Evolutionary conservation across 371 early-diverging fungal species (phyloP).

Genomic region (Mortierella sp.): DNA sequence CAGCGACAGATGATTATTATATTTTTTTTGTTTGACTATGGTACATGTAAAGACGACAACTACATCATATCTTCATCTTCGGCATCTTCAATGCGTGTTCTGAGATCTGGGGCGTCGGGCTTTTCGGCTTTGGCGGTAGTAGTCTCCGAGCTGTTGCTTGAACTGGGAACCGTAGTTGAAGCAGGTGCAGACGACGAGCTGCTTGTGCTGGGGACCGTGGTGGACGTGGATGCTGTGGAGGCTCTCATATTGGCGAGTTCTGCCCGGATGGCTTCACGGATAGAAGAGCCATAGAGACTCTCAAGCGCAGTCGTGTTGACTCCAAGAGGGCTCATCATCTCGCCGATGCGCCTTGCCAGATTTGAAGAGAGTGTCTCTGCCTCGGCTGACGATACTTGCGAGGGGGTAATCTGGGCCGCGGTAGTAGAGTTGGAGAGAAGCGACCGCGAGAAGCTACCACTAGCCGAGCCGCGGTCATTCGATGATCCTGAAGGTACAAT

Average conservation of each 20-base stretch:
- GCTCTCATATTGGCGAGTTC: constrained; percentile 31
- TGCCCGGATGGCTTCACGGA: constrained; percentile 35
- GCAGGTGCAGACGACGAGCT: neutral
- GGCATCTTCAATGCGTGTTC: constrained; percentile 2
- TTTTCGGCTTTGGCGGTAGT: neutral
- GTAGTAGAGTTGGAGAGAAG: neutral
- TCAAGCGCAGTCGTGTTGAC: constrained; percentile 9
- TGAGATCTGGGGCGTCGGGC: neutral
- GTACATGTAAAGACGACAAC: neutral
- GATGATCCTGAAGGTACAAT: neutral
- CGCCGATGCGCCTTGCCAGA: constrained; percentile 29
- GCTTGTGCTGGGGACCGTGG: neutral
- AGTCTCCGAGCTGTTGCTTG: neutral
- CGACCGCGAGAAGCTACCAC: neutral
- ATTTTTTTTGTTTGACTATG: neutral
- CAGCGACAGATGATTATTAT: neutral
- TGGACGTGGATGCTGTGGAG: constrained; percentile 10
- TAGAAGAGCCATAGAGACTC: constrained; percentile 9
- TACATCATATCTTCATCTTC: neutral
- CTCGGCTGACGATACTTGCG: constrained; percentile 1
- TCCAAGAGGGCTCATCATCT: constrained; percentile 31
- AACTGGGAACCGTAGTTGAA: neutral
- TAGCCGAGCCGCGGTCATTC: neutral
- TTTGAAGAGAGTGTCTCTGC: constrained; percentile 35
- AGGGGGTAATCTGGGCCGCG: neutral